Evolutionary conservation across 768 basidiomycete genomes (phyloP), one percentile per base, ranked within the genome.

Genomic region (Mycena epipterygia): DNA sequence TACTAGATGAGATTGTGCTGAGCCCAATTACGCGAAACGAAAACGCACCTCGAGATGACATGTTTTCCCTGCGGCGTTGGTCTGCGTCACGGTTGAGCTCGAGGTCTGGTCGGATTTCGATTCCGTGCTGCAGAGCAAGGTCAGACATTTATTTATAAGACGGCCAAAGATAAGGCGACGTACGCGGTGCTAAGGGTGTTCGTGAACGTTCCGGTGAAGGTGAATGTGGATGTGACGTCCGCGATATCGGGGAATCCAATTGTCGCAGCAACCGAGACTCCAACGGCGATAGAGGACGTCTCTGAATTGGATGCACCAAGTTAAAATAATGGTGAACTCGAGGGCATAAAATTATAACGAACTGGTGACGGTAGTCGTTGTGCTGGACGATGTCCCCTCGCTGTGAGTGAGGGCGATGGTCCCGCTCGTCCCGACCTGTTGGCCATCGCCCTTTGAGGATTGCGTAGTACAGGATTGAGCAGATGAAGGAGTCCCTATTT

Each of bases 161-260:
- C 17, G 17, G 27, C 25, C 29, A 58, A 17, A 23, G 46, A 19
- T 8, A 44, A 32, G 33, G 7, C 19, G 27, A 29, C 51, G 3
- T 17, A 52, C 51, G 51, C 51, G 4, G 51, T 52, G 30, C 51
- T 52, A 27, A 52, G 17, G 14, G 51, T 30, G 21, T 52, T 52
- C 14, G 51, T 52, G 51, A 52, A 56, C n/a, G 64, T 64, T 21
- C 41, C 30, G 0, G 42, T 55, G 53, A 64, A 56, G 4, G 33
- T 62, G 51, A 63, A 63, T 2, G 33, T 53, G 27, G 35, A 11
- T 3, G 62, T 52, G 12, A 63, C 62, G 51, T 53, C 62, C 12
- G 37, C 37, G 16, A 39, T 39, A 16, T 9, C 53, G 16, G 51
- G 51, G 29, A 52, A 52, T 7, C 30, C 30, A 16, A 52, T n/a